phyloP scores from a whole-genome alignment of 371 early-diverging fungal species.

The Basidiobolus meristosporus region DNA sequence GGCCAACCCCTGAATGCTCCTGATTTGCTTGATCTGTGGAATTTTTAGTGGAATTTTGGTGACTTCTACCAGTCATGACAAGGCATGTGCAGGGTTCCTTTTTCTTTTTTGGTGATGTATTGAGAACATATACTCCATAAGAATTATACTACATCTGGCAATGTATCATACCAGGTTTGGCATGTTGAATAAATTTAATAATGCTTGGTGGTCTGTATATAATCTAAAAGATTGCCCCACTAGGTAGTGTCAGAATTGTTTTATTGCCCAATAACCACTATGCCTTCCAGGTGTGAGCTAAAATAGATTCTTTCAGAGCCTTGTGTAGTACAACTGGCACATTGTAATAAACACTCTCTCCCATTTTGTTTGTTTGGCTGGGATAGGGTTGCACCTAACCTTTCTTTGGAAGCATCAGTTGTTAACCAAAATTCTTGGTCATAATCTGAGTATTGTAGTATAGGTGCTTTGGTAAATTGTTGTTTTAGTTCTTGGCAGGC shows the following conservation, averaged over 20 bases:
- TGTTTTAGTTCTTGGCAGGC: slow-evolving; percentile 8
- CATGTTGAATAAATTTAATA: too few relatives aligned
- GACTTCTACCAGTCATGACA: too few relatives aligned
- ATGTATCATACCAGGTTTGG: too few relatives aligned
- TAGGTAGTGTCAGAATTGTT: slow-evolving; percentile 13
- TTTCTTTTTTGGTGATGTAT: too few relatives aligned
- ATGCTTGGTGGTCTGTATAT: slow-evolving; percentile 11
- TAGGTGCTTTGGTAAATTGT: slow-evolving; percentile 6
- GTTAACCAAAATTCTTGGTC: slow-evolving; percentile 9
- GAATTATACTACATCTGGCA: too few relatives aligned
- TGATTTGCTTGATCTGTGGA: too few relatives aligned
- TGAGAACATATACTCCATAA: too few relatives aligned
- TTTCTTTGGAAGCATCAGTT: slow-evolving; percentile 12
- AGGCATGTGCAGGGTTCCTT: too few relatives aligned
- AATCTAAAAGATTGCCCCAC: slow-evolving; percentile 8
- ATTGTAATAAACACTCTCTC: slow-evolving; percentile 6
- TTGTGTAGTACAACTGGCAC: slow-evolving; percentile 1
- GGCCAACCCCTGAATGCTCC: too few relatives aligned
- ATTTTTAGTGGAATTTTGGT: too few relatives aligned
- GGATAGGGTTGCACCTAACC: slow-evolving; percentile 11
- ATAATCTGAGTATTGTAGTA: slow-evolving; percentile 9
- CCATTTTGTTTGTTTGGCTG: slow-evolving; percentile 11
- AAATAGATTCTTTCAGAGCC: slow-evolving; percentile 6
- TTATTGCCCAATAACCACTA: slow-evolving; percentile 15
- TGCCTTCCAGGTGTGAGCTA: slow-evolving; percentile 8